Conservation (phyloP, 1,284 basidiomycete species). For the Pholiota adiposa region DNA sequence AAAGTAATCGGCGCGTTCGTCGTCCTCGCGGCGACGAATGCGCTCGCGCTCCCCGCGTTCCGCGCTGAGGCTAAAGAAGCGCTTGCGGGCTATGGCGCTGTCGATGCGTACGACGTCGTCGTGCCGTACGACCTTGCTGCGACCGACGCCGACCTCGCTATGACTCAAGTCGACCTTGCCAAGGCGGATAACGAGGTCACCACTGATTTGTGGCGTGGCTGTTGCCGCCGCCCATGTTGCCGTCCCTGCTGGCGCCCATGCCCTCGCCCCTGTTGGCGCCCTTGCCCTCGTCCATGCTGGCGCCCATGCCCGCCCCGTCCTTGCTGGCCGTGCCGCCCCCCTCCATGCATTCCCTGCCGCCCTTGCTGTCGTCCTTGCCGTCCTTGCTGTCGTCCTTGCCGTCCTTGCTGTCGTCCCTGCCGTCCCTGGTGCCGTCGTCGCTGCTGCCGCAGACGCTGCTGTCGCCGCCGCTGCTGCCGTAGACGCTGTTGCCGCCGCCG, state of each 20-base stretch:
- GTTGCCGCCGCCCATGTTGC: neutral
- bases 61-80: neutral
- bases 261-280: neutral
- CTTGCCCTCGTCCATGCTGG: neutral
- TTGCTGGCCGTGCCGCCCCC: neutral
- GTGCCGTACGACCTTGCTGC: neutral
- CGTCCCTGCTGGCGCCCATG: neutral
- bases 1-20: neutral
- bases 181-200: neutral
- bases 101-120: neutral
- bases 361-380: no score
- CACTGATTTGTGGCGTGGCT: neutral
- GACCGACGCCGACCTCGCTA: neutral
- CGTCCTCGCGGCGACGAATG: neutral
- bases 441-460: neutral
- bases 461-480: conserved; percentile 35
- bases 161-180: neutral
- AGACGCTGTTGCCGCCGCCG: conserved; percentile 53
- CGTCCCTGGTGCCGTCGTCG: neutral
- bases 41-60: neutral
- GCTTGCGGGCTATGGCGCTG: neutral
- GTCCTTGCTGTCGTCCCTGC: neutral
- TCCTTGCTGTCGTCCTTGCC: neutral
- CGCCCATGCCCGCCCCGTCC: neutral
- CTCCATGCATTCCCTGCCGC: neutral